phyloP scores from a whole-genome alignment of 2,329 filamentous ascomycete species.

The Aspergillus melleus region DNA sequence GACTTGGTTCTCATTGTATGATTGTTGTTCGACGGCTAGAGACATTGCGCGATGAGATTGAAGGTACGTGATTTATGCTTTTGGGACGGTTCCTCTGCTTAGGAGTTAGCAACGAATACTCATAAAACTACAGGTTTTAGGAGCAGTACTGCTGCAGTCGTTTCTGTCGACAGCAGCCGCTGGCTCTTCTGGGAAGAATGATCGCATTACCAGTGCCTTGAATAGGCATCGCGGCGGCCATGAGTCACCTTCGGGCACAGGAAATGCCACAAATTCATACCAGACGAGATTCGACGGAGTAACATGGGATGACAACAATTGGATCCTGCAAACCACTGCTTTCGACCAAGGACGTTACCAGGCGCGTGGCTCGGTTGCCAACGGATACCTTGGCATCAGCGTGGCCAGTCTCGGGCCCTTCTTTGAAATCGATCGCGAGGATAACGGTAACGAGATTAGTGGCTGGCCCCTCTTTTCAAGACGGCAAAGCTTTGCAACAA shows the following conservation, averaged over 20 bases:
- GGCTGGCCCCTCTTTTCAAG: constrained; percentile 68
- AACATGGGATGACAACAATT: constrained; percentile 60
- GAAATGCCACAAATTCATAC: constrained; percentile 37
- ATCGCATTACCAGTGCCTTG: constrained; percentile 22
- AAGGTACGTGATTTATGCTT: constrained; percentile 5
- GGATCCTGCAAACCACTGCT: constrained; percentile 54
- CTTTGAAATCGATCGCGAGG: constrained; percentile 57
- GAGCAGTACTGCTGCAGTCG: constrained; percentile 9
- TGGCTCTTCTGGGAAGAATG: constrained; percentile 3
- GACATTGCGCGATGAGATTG: constrained; percentile 14
- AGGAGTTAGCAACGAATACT: too few relatives aligned
- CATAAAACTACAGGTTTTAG: constrained; percentile 2
- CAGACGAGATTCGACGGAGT: constrained; percentile 53
- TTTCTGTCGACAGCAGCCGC: constrained; percentile 6
- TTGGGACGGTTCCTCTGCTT: neutral
- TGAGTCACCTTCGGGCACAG: neutral
- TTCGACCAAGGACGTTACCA: constrained; percentile 62
- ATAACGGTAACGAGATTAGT: constrained; percentile 56
- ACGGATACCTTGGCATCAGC: constrained; percentile 66
- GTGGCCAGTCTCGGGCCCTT: constrained; percentile 64
- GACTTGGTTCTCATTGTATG: neutral
- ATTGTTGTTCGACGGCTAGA: neutral
- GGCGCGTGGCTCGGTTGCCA: constrained; percentile 60
- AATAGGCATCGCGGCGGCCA: constrained; percentile 17
- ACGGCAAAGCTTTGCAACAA: constrained; percentile 65